phyloP scores from a whole-genome alignment of 495 filamentous ascomycete species.

The Aspergillus biplanus region DNA sequence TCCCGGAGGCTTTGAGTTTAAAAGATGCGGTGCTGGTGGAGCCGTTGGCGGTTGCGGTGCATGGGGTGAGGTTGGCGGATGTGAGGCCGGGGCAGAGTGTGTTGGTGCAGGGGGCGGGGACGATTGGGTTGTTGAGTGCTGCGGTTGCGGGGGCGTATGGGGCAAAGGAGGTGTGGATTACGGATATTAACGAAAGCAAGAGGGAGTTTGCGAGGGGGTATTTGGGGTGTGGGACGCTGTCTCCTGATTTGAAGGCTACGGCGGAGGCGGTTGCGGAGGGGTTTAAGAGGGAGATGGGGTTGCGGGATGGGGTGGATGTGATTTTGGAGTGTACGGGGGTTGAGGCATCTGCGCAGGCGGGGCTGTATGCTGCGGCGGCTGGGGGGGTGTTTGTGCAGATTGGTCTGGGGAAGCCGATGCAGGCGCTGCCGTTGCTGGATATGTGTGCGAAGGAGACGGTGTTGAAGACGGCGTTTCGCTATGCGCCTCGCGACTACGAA shows the following conservation, averaged over 20 bases:
- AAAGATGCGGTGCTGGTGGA: conserved; percentile 89
- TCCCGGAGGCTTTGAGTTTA: conserved; percentile 67
- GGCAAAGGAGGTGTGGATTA: conserved; percentile 69
- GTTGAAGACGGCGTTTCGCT: conserved; percentile 80
- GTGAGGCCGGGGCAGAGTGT: conserved; percentile 72
- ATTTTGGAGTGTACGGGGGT: conserved; percentile 86
- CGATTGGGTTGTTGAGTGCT: conserved; percentile 79
- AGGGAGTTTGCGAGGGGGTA: conserved; percentile 71
- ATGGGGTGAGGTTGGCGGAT: conserved; percentile 69
- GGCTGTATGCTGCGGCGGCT: conserved; percentile 66
- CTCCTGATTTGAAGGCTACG: not conserved
- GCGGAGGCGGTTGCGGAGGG: conserved; percentile 44
- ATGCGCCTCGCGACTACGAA: conserved; percentile 79
- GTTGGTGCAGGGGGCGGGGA: conserved; percentile 84
- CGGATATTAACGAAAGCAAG: conserved; percentile 74
- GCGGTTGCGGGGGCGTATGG: conserved; percentile 81
- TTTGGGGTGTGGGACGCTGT: conserved; percentile 35
- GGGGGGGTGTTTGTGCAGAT: conserved; percentile 87
- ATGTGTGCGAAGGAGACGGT: conserved; percentile 82
- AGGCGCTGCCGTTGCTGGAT: conserved; percentile 80
- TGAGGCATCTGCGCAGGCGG: conserved; percentile 73
- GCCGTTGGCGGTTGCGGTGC: conserved; percentile 82
- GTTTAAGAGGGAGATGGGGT: conserved; percentile 29
- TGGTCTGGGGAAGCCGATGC: conserved; percentile 77
- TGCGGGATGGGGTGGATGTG: conserved; percentile 65